Percentiles rank a stretch among this genome's conserved stretches.
Evolutionary conservation across 2,329 filamentous ascomycete species (phyloP).

Genomic region (Alternaria infectoria): DNA sequence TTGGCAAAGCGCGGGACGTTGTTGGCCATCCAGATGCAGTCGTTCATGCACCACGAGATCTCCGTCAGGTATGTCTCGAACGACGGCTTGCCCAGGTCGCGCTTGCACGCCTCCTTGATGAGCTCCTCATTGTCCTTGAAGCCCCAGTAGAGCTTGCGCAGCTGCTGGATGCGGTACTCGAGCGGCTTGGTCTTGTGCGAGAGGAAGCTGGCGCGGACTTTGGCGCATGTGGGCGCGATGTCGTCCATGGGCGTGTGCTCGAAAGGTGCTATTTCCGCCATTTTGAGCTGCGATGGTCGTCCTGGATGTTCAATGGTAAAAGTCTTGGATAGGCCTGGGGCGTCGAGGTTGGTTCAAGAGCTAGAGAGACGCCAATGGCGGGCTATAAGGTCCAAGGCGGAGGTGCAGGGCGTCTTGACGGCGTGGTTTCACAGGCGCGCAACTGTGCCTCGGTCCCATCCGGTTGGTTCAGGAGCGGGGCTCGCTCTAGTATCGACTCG

Average conservation of each 20-base stretch:
- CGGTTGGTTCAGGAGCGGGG: neutral
- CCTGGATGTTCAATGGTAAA: neutral
- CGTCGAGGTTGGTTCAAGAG: neutral
- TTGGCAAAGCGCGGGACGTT: constrained; percentile 82
- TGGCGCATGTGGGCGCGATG: constrained; percentile 50
- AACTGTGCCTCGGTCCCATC: constrained; percentile 7
- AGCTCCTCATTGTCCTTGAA: constrained; percentile 77
- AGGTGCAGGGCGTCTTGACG: neutral
- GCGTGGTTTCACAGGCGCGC: constrained; percentile 3
- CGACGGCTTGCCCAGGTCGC: constrained; percentile 78
- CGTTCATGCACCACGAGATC: constrained; percentile 78
- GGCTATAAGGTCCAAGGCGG: neutral
- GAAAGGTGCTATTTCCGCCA: constrained; percentile 31
- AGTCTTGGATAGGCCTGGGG: neutral
- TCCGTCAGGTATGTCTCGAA: constrained; percentile 79
- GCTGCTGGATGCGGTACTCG: constrained; percentile 81
- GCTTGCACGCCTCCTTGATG: constrained; percentile 75
- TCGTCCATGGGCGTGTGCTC: constrained; percentile 45
- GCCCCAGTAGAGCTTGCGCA: constrained; percentile 95
- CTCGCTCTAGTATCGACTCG: neutral
- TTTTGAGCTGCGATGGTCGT: neutral
- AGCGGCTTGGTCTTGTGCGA: constrained; percentile 82
- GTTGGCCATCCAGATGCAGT: constrained; percentile 78
- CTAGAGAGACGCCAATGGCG: neutral
- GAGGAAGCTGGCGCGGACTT: constrained; percentile 72